Evolutionary conservation across 2,329 filamentous ascomycete species (phyloP).

Genomic region (Aureobasidium sp.): DNA sequence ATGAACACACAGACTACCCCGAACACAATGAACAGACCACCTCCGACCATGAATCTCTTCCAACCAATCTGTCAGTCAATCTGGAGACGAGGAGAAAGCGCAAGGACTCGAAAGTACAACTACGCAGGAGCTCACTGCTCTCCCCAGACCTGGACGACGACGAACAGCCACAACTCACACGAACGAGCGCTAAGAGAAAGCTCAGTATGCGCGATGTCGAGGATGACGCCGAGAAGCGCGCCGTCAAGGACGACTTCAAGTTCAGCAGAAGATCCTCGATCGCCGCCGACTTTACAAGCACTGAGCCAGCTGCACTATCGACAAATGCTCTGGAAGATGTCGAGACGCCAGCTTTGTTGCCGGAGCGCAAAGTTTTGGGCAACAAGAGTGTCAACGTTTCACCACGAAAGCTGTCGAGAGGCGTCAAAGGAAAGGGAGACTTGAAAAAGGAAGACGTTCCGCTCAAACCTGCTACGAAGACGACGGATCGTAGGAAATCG

Average conservation of each 20-base stretch:
- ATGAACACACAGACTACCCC: neutral
- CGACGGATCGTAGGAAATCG: slow-evolving; percentile 16
- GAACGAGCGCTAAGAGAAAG: slow-evolving; percentile 51
- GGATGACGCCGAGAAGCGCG: slow-evolving; percentile 26
- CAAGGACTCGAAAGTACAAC: slow-evolving; percentile 42
- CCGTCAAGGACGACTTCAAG: slow-evolving; percentile 37
- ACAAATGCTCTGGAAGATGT: neutral
- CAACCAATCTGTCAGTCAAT: slow-evolving; percentile 37
- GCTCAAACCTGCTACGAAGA: slow-evolving; percentile 15
- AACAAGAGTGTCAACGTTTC: slow-evolving; percentile 36
- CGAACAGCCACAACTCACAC: slow-evolving; percentile 29
- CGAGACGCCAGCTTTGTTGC: slow-evolving; percentile 4
- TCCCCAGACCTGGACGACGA: slow-evolving; percentile 29
- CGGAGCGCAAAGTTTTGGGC: slow-evolving; percentile 35
- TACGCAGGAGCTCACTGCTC: slow-evolving; percentile 38
- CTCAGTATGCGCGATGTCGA: slow-evolving; percentile 48
- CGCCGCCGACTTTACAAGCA: neutral
- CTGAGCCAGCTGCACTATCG: neutral
- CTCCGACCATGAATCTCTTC: slow-evolving; percentile 29
- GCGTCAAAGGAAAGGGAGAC: slow-evolving; percentile 15
- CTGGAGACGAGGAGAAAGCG: slow-evolving; percentile 48
- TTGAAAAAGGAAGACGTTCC: slow-evolving; percentile 18
- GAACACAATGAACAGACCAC: slow-evolving; percentile 20
- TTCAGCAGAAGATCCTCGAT: slow-evolving; percentile 35
- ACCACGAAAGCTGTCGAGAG: slow-evolving; percentile 22